phyloP scores from a whole-genome alignment of 139 green algal genomes.

The Chlamydomonas sp. region DNA sequence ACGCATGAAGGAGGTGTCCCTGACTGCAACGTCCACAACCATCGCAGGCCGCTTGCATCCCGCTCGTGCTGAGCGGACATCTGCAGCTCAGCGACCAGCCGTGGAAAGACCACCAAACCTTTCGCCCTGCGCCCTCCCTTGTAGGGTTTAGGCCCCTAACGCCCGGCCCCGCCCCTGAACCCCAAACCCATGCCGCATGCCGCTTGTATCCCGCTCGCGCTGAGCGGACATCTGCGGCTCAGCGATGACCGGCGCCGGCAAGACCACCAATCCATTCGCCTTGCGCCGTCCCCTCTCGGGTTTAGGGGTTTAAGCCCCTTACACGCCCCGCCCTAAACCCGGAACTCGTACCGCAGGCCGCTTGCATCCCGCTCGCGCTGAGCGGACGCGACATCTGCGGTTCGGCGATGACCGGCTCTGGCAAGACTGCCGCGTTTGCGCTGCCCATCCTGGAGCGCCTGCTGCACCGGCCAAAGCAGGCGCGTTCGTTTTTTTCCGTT shows the following conservation, averaged over 20 bases:
- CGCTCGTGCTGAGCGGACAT: slow-evolving; percentile 89
- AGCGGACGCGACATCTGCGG: slow-evolving; percentile 90
- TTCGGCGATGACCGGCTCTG: slow-evolving; percentile 88
- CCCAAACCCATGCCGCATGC: slow-evolving; percentile 67
- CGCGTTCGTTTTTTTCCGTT: too few relatives aligned
- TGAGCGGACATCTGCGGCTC: slow-evolving; percentile 91
- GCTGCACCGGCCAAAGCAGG: slow-evolving; percentile 65
- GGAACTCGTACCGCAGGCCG: slow-evolving; percentile 78
- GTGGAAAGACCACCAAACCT: slow-evolving; percentile 98
- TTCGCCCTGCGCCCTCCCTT: too few relatives aligned
- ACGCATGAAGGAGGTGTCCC: too few relatives aligned
- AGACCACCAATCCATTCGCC: too few relatives aligned
- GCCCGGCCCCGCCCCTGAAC: too few relatives aligned
- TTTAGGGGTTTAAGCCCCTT: too few relatives aligned
- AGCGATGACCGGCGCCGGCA: slow-evolving; percentile 95
- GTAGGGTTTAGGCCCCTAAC: too few relatives aligned
- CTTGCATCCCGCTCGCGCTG: slow-evolving; percentile 87
- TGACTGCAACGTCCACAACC: too few relatives aligned
- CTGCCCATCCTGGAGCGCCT: slow-evolving; percentile 90
- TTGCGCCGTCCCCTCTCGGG: too few relatives aligned
- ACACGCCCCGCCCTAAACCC: too few relatives aligned
- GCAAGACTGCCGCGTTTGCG: slow-evolving; percentile 95
- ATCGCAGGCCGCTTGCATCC: slow-evolving; percentile 84
- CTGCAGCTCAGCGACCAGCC: slow-evolving; percentile 86
- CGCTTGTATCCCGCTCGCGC: slow-evolving; percentile 83